A percentile compares a stretch with the other conserved stretches of the same genome.
These are phyloP conservation scores for Hortiboletus flavorubellus DNA, from an alignment of 768 basidiomycete genomes.

Conservation along the genomic window DNA sequence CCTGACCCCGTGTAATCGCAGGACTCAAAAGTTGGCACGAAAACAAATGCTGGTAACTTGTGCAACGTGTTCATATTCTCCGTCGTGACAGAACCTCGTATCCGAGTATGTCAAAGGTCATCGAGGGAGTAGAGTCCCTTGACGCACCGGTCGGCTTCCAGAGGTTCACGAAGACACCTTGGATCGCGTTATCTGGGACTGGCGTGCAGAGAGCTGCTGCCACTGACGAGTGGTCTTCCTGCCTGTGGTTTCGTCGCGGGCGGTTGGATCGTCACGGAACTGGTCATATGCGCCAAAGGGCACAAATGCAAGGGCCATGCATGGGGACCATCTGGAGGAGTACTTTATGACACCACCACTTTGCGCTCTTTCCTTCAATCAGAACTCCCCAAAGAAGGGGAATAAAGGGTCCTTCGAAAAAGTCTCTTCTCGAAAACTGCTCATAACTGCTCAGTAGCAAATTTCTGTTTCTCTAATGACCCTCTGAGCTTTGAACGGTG, in stretches of 20 bases:
- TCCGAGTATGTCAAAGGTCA: not conserved
- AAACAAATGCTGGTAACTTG: not conserved
- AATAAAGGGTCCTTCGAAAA: too few relatives aligned
- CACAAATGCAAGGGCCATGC: not conserved
- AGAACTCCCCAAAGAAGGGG: too few relatives aligned
- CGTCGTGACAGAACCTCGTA: not conserved
- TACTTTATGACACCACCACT: too few relatives aligned
- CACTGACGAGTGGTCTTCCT: not conserved
- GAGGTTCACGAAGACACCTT: not conserved
- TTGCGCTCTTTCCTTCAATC: too few relatives aligned
- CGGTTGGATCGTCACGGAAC: not conserved
- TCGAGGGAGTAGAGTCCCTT: conserved; percentile 2
- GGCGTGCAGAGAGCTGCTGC: not conserved
- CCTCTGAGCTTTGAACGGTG: not conserved
- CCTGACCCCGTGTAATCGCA: not conserved
- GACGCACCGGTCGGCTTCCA: conserved; percentile 2
- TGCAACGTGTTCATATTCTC: not conserved
- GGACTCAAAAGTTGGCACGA: not conserved
- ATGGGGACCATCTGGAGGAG: not conserved
- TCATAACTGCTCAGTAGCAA: too few relatives aligned
- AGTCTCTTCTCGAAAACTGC: too few relatives aligned
- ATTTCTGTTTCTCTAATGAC: not conserved
- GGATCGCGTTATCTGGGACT: not conserved
- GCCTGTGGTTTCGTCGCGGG: not conserved
- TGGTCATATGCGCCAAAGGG: not conserved